phyloP scores from a whole-genome alignment of 805 yeast genomes.

The Candida gorgasii region DNA sequence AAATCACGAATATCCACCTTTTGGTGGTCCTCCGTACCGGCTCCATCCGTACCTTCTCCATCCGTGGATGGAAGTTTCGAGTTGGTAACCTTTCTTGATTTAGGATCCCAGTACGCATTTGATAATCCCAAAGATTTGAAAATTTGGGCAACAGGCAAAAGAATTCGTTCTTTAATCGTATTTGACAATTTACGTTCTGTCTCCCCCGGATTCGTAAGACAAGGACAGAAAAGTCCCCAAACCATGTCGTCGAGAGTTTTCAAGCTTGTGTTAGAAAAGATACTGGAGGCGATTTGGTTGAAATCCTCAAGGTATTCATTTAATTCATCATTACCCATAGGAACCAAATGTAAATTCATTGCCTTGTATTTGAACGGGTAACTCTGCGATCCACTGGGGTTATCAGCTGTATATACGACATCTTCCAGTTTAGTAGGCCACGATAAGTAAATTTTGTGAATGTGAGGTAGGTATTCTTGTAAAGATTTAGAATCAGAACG shows the following conservation, averaged over 20 bases:
- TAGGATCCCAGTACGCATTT: background rate
- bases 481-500: background rate
- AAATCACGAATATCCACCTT: background rate
- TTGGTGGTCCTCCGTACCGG: background rate
- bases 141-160: background rate
- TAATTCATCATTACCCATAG: slow-evolving; percentile 4
- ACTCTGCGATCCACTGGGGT: background rate
- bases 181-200: background rate
- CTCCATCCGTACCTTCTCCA: slow-evolving; percentile 1
- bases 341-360: slow-evolving; percentile 1
- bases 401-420: background rate
- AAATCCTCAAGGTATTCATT: slow-evolving; percentile 1
- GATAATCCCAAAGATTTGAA: slow-evolving; percentile 2
- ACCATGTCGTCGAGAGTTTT: slow-evolving; percentile 1
- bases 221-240: background rate
- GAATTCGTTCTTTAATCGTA: background rate
- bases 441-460: slow-evolving; percentile 1
- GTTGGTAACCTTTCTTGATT: slow-evolving; percentile 1
- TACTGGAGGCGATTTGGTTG: slow-evolving; percentile 2
- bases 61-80: background rate
- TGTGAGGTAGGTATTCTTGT: background rate
- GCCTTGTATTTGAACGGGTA: background rate
- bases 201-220: background rate
- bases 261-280: slow-evolving; percentile 1
- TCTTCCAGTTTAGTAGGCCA: background rate